These are phyloP conservation scores for Botrytis hyacinthi DNA, from an alignment of 2,329 filamentous ascomycete genomes.

Conservation along the genomic window DNA sequence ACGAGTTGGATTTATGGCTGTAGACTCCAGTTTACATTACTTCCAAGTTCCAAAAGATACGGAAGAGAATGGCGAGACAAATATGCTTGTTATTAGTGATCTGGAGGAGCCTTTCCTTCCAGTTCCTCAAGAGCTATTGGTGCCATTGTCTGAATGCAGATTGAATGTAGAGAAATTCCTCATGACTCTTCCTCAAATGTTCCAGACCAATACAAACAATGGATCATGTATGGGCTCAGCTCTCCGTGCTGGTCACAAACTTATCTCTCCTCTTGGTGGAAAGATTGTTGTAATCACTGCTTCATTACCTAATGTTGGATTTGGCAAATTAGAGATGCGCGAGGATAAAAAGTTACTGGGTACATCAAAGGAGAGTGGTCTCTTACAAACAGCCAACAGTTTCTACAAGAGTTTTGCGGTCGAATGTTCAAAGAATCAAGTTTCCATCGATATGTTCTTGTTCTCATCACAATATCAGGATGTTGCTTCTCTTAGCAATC, in stretches of 20 bases:
- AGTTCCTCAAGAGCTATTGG: conserved; percentile 85
- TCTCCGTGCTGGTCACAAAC: conserved; percentile 87
- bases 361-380: conserved; percentile 82
- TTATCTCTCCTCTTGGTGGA: conserved; percentile 90
- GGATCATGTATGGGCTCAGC: conserved; percentile 95
- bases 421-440: conserved; percentile 97
- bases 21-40: conserved; percentile 93
- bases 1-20: conserved; percentile 88
- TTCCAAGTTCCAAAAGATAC: conserved; percentile 90
- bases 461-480: conserved; percentile 97
- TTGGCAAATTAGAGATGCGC: conserved; percentile 86
- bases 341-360: conserved; percentile 96
- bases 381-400: conserved; percentile 88
- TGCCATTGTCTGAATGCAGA: conserved; percentile 84
- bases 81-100: conserved; percentile 92
- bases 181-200: conserved; percentile 90
- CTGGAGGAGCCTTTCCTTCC: conserved; percentile 95
- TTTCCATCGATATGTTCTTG: conserved; percentile 97
- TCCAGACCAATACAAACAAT: conserved; percentile 86
- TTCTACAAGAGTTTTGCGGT: conserved; percentile 99
- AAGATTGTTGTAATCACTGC: conserved; percentile 92
- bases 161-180: conserved; percentile 91
- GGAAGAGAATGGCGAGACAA: conserved; percentile 79
- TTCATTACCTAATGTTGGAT: conserved; percentile 84
- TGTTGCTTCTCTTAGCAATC: conserved; percentile 91